Base-by-base conservation (phyloP, 2,329 filamentous ascomycete genomes). In the Parascedosporium putredinis region DNA sequence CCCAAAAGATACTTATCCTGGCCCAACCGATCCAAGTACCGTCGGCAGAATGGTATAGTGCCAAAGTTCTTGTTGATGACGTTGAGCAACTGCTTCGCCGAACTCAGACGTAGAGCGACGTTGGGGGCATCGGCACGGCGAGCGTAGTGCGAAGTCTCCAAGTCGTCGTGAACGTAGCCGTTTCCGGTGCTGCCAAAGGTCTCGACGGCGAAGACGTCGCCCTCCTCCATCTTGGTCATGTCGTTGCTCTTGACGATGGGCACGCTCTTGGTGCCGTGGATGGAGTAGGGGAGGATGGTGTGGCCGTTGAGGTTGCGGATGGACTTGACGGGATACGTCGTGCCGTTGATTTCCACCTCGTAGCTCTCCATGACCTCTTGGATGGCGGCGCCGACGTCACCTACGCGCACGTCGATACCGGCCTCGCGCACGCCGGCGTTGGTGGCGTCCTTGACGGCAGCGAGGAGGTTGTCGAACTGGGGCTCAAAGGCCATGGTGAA, bases 1-100 rank as follows among this genome's bases (percentile, higher is more conserved):
- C 88, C 88, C 4, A 93, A 73, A 22, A 93, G 75, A 62, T 95
- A 94, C 65, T 93, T 93, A 53, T 94, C 86, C 62, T 90, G 85
- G n/a, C 88, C 88, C 14, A 94, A 67, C 50, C 88, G 81, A 66
- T 94, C 88, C 53, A 95, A 72, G 61, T 93, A 94, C 57, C 88
- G 79, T 55, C 88, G 75, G 65, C 86, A 93, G 66, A 86, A 95
- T 2, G 87, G 86, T 55, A 95, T 67, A 1, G 87, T 93, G 53
- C 86, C 85, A 62, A 94, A 95, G 66, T 93, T 93, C 73, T 91
- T 91, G 66, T 84, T 88, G 67, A 95, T 94, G 23, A 86, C 82
- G 59, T 79, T 89, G 56, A 93, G 71, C 47, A 95, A 71, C 45
- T 79, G 83, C 68, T 87, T 88, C 38, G 88, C 88, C 38, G 86